Conservation (phyloP, 2,329 filamentous ascomycete genomes). For the Nannizziopsis barbatae region DNA sequence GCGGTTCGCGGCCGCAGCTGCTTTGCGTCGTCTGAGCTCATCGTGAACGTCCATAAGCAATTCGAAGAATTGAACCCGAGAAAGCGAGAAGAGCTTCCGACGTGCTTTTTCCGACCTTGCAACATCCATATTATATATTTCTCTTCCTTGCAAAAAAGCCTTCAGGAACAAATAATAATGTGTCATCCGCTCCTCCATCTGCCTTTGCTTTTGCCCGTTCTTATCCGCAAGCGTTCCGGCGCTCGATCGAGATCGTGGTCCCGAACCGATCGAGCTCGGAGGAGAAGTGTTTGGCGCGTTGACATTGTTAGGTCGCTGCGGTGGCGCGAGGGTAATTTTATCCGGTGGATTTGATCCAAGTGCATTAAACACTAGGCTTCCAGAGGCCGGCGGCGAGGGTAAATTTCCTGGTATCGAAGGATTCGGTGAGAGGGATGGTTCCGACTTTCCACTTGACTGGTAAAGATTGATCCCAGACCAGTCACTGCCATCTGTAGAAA, state of each 20-base stretch:
- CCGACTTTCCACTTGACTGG: constrained; percentile 40
- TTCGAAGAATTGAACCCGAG: constrained; percentile 88
- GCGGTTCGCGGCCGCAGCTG: constrained; percentile 36
- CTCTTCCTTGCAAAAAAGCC: constrained; percentile 58
- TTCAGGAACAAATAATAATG: constrained; percentile 76
- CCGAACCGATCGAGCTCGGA: constrained; percentile 65
- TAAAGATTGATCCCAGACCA: constrained; percentile 64
- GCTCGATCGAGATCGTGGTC: constrained; percentile 52
- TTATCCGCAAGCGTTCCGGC: constrained; percentile 60
- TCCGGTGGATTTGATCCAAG: constrained; percentile 14
- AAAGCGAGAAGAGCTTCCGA: constrained; percentile 85
- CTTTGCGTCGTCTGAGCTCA: constrained; percentile 78
- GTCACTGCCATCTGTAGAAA: constrained; percentile 71
- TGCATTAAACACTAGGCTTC: constrained; percentile 31
- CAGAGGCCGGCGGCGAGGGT: constrained; percentile 59
- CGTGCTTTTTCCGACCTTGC: constrained; percentile 76
- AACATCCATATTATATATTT: constrained; percentile 63
- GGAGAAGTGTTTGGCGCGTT: constrained; percentile 58
- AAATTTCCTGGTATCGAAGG: constrained; percentile 43
- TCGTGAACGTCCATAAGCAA: constrained; percentile 96
- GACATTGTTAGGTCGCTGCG: constrained; percentile 40
- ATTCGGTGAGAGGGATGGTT: constrained; percentile 36
- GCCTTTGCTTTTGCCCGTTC: constrained; percentile 48
- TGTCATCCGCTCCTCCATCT: constrained; percentile 57
- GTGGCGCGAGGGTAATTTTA: constrained; percentile 37